Conservation (phyloP, 768 basidiomycete genomes). For the Xerocomellus chrysenteron region DNA sequence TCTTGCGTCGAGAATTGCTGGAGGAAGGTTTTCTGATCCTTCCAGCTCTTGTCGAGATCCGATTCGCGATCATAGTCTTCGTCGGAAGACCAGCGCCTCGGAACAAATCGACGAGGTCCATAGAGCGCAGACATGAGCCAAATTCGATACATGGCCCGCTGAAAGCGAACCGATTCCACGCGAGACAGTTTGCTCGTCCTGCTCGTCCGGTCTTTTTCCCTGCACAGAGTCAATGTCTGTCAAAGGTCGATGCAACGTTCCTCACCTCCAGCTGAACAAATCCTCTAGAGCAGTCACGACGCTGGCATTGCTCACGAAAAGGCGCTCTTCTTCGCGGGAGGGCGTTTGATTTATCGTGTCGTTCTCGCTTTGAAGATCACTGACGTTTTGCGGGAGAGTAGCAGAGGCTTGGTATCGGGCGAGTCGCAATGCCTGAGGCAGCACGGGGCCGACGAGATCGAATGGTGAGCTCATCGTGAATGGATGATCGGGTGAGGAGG, state of each 20-base stretch:
- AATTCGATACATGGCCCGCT: slow-evolving; percentile 29
- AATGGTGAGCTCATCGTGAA: neutral
- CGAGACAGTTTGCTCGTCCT: slow-evolving; percentile 27
- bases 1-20: neutral
- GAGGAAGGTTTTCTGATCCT: slow-evolving; percentile 1
- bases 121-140: slow-evolving; percentile 21
- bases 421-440: slow-evolving; percentile 26
- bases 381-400: neutral
- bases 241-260: neutral
- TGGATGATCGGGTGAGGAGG: neutral
- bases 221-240: neutral
- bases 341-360: slow-evolving; percentile 17
- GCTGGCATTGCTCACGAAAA: slow-evolving; percentile 23
- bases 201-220: slow-evolving; percentile 34
- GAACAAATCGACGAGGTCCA: neutral
- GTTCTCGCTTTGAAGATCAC: slow-evolving; percentile 1
- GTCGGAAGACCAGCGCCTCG: neutral
- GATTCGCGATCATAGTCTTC: neutral
- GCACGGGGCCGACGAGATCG: slow-evolving; percentile 28
- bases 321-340: slow-evolving; percentile 20
- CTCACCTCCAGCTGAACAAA: slow-evolving; percentile 41
- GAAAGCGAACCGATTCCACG: slow-evolving; percentile 33
- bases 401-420: slow-evolving; percentile 1
- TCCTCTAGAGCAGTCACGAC: slow-evolving; percentile 31
- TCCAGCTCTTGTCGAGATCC: neutral